A percentile compares a stretch with the other conserved stretches of the same genome.
Conservation (phyloP, 192 early-diverging fungal genomes). For the Coemansia furcata region DNA sequence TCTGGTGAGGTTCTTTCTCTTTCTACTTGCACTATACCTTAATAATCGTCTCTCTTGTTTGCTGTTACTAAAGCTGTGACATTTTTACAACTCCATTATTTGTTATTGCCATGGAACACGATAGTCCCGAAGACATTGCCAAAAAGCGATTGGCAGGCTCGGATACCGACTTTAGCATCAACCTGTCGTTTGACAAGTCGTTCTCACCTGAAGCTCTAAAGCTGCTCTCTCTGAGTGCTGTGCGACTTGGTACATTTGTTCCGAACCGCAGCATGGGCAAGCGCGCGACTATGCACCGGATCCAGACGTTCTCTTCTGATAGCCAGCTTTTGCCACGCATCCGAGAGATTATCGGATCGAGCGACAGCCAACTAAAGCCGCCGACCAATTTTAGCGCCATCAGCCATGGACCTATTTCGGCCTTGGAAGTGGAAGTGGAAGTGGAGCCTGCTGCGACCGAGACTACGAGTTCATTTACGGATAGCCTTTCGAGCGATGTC, state of each 20-base stretch:
- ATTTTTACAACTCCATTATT: background rate
- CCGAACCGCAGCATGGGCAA: background rate
- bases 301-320: conserved; percentile 10
- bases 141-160: conserved; percentile 22
- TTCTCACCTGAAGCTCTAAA: conserved; percentile 3
- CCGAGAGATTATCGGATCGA: conserved; percentile 29
- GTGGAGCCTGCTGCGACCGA: background rate
- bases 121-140: conserved; percentile 2
- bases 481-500: conserved; percentile 12
- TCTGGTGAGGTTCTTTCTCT: background rate
- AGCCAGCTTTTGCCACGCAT: conserved; percentile 35
- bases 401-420: background rate
- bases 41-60: background rate
- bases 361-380: conserved; percentile 29
- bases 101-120: conserved; percentile 4
- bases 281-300: conserved; percentile 7
- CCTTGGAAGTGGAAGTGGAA: background rate
- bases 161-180: conserved; percentile 40
- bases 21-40: background rate
- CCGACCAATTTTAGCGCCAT: background rate
- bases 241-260: conserved; percentile 5
- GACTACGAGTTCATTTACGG: background rate
- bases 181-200: conserved; percentile 33
- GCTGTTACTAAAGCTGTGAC: background rate
- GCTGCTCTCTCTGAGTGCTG: background rate